Evolutionary conservation across 2,329 filamentous ascomycete genomes (phyloP).

Genomic region (Ceratocystis colombiana): DNA sequence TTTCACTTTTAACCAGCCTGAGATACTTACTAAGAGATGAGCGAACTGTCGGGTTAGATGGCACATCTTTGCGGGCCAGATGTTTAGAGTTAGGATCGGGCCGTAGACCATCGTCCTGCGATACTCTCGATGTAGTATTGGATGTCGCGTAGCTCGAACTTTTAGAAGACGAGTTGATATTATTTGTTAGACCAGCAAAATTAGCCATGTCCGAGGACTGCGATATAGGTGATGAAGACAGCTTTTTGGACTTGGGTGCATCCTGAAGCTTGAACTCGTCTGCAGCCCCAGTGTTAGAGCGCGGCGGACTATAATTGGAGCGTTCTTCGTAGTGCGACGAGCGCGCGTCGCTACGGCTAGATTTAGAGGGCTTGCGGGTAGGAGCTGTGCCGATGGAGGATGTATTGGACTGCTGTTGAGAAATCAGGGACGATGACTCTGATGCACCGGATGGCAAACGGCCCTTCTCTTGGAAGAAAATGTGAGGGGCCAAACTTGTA

Average conservation of each 20-base stretch:
- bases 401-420: slow-evolving; percentile 18
- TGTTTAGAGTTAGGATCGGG: slow-evolving; percentile 33
- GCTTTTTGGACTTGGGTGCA: slow-evolving; percentile 56
- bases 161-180: slow-evolving; percentile 22
- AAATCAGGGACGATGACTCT: slow-evolving; percentile 18
- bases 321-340: slow-evolving; percentile 27
- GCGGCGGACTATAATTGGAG: slow-evolving; percentile 31
- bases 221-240: slow-evolving; percentile 34
- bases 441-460: slow-evolving; percentile 39
- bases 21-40: slow-evolving; percentile 35
- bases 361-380: slow-evolving; percentile 42
- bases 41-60: slow-evolving; percentile 31
- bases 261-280: slow-evolving; percentile 74
- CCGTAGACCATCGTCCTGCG: slow-evolving; percentile 17
- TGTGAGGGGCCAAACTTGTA: slow-evolving; percentile 59
- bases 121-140: slow-evolving; percentile 15
- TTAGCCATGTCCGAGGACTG: slow-evolving; percentile 16
- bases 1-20: neutral
- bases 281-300: slow-evolving; percentile 27
- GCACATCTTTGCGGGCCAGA: slow-evolving; percentile 57
- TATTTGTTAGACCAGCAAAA: slow-evolving; percentile 26
- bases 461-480: slow-evolving; percentile 79
- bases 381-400: slow-evolving; percentile 27
- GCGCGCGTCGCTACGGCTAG: slow-evolving; percentile 37
- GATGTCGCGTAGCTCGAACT: slow-evolving; percentile 17